A percentile compares a stretch with the other conserved stretches of the same genome.
Conservation (phyloP, 1,284 basidiomycete species). For the Calocybe gambosa region DNA sequence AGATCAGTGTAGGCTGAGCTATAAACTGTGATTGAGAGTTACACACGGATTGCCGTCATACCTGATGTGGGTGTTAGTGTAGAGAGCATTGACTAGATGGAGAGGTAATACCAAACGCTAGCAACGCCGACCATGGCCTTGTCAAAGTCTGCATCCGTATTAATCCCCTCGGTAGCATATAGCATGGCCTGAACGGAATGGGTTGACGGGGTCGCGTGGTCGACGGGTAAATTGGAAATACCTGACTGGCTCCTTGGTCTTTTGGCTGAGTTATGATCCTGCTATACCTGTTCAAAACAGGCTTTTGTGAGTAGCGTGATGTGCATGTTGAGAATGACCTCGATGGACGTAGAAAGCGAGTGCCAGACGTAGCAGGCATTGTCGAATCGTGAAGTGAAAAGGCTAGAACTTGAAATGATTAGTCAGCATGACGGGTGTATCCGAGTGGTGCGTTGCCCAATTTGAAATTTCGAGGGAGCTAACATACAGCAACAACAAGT, state of each 20-base stretch:
- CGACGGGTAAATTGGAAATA: constrained; percentile 23
- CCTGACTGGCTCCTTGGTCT: constrained; percentile 91
- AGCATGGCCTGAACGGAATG: constrained; percentile 74
- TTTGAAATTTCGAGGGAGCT: background rate
- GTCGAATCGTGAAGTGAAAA: background rate
- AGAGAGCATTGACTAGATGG: constrained; percentile 10
- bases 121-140: constrained; percentile 96
- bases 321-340: background rate
- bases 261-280: constrained; percentile 83
- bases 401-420: constrained; percentile 11
- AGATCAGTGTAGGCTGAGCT: constrained; percentile 2
- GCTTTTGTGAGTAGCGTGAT: constrained; percentile 27
- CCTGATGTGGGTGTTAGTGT: constrained; percentile 28
- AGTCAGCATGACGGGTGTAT: constrained; percentile 14
- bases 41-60: constrained; percentile 87
- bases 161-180: constrained; percentile 89
- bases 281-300: constrained; percentile 80
- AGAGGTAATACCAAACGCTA: constrained; percentile 79
- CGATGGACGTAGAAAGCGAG: background rate
- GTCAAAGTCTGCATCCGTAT: constrained; percentile 73
- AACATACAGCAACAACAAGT: too few relatives aligned
- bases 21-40: constrained; percentile 1
- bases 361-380: background rate
- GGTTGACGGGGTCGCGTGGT: background rate
- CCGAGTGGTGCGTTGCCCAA: constrained; percentile 1